These are phyloP conservation scores for Chalciporus chontae DNA, from an alignment of 768 basidiomycete species.

Conservation along the genomic window DNA sequence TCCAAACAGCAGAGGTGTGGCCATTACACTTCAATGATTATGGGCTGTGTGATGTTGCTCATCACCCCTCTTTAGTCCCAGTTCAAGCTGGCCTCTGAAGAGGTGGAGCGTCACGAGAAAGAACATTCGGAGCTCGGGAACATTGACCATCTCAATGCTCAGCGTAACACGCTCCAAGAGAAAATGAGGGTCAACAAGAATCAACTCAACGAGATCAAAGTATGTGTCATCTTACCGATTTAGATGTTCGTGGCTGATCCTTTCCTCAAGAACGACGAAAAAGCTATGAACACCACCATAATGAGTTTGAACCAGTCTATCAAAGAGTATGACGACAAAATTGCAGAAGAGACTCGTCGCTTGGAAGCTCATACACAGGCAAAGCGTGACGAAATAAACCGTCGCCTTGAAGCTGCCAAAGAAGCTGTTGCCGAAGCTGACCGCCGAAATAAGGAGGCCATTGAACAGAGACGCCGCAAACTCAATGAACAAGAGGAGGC, in stretches of 20 bases:
- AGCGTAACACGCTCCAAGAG: slow-evolving; percentile 33
- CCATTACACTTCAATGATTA: neutral
- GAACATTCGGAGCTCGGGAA: slow-evolving; percentile 43
- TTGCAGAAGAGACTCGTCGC: slow-evolving; percentile 50
- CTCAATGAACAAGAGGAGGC: slow-evolving; percentile 28
- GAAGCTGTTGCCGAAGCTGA: slow-evolving; percentile 40
- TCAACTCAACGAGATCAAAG: slow-evolving; percentile 42
- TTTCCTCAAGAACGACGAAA: slow-evolving; percentile 45
- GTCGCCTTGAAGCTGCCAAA: slow-evolving; percentile 47
- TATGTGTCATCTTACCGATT: slow-evolving; percentile 23
- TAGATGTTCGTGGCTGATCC: slow-evolving; percentile 2
- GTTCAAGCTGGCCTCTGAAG: slow-evolving; percentile 31
- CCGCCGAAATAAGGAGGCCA: slow-evolving; percentile 26
- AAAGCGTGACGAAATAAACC: slow-evolving; percentile 56
- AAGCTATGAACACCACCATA: slow-evolving; percentile 44
- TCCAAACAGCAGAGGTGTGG: slow-evolving; percentile 38
- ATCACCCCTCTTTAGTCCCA: slow-evolving; percentile 25
- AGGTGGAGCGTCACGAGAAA: slow-evolving; percentile 37
- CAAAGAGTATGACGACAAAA: slow-evolving; percentile 39
- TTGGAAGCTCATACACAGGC: slow-evolving; percentile 56
- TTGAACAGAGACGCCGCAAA: slow-evolving; percentile 33
- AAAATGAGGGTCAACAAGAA: slow-evolving; percentile 46
- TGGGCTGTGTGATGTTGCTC: neutral
- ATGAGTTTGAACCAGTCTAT: slow-evolving; percentile 32
- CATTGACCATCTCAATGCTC: slow-evolving; percentile 42